Conservation (phyloP, 139 green algal genomes). For the Dunaliella primolecta region DNA sequence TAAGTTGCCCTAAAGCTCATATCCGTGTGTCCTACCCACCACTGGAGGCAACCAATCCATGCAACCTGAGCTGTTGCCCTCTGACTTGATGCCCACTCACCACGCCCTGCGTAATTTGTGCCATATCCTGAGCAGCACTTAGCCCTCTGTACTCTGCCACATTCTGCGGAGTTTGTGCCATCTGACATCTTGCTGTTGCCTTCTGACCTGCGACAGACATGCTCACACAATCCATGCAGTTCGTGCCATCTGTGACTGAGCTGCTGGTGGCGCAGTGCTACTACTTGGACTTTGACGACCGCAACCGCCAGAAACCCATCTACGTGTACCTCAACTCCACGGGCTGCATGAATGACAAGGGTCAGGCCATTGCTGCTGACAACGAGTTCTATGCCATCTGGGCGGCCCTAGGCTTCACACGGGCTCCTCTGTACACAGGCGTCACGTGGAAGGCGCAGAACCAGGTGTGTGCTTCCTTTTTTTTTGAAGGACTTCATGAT, state of each 20-base stretch:
- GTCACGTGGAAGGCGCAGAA: conserved; percentile 66
- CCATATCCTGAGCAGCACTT: no score
- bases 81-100: no score
- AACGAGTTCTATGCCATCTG: conserved; percentile 71
- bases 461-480: conserved; percentile 30
- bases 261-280: conserved; percentile 84
- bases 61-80: no score
- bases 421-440: conserved; percentile 59
- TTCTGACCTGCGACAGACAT: no score
- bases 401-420: conserved; percentile 60
- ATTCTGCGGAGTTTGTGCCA: no score
- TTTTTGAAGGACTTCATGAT: no score
- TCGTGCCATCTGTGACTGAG: conserved; percentile 82
- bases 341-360: conserved; percentile 64
- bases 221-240: conserved; percentile 41
- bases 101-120: no score
- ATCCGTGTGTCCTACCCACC: no score
- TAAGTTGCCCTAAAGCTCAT: no score
- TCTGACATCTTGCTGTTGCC: no score
- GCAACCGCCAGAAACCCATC: conserved; percentile 72
- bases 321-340: conserved; percentile 91
- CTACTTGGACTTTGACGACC: conserved; percentile 75
- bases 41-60: no score
- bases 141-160: no score
- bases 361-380: conserved; percentile 36